A percentile compares a stretch with the other conserved stretches of the same genome.
Evolutionary conservation across 257 asterid species (phyloP).

Genomic region (Hygrophila difformis): DNA sequence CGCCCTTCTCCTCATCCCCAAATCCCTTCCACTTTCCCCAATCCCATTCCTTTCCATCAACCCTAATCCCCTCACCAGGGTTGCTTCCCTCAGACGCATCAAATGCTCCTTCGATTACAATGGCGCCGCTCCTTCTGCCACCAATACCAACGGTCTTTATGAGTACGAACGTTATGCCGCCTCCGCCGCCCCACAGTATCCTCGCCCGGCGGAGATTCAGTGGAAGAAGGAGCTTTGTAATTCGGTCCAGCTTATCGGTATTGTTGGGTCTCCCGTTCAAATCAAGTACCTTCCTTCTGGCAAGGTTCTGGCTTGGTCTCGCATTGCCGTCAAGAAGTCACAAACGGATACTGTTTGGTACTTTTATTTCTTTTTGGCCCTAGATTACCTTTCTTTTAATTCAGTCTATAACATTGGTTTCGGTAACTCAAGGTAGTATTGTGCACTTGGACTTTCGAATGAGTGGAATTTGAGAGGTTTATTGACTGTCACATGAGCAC

Average conservation of each 20-base stretch:
- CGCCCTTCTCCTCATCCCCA: slow-evolving; percentile 19
- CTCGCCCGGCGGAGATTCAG: slow-evolving; percentile 43
- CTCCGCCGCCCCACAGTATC: slow-evolving; percentile 22
- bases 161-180: slow-evolving; percentile 40
- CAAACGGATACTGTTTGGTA: slow-evolving; percentile 71
- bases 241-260: slow-evolving; percentile 69
- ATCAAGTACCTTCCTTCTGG: slow-evolving; percentile 68
- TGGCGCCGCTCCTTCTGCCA: slow-evolving; percentile 13
- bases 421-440: no score
- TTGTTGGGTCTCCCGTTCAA: slow-evolving; percentile 66
- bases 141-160: slow-evolving; percentile 21
- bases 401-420: not conserved
- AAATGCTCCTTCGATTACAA: slow-evolving; percentile 24
- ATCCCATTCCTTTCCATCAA: slow-evolving; percentile 13
- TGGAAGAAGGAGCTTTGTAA: slow-evolving; percentile 56
- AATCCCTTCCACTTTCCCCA: slow-evolving; percentile 12
- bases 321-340: slow-evolving; percentile 79
- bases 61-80: slow-evolving; percentile 11
- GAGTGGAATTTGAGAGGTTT: no score
- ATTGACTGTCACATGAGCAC: no score
- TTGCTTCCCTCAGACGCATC: slow-evolving; percentile 16
- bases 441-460: not conserved
- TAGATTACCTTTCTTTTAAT: not conserved
- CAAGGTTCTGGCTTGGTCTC: slow-evolving; percentile 67
- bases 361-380: not conserved